Evolutionary conservation across 139 green algal genomes (phyloP), one percentile per base, ranked within the genome.

Genomic region (Eudorina sp.): DNA sequence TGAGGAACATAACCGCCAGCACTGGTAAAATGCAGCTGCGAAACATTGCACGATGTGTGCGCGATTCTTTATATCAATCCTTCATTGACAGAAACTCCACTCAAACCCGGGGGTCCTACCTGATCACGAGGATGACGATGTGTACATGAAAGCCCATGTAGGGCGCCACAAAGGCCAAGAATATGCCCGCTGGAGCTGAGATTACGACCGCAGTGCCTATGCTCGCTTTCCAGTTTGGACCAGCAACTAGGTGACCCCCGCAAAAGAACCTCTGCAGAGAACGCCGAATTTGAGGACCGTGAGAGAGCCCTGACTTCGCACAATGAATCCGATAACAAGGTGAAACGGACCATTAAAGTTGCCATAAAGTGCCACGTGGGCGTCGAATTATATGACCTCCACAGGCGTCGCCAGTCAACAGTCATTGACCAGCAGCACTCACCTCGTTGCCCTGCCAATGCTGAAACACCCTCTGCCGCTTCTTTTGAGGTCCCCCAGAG

Each of bases 141-240:
- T 84, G 80, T 41, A 95, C 46, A 34, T 93, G 68, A 0, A 68
- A 46, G 8, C 87, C 92, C 74, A 97, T 86, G 58, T 95, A 95
- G 0, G 92, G 91, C 6, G 92, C 94, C 36, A 97, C 92, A 40
- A 97, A 94, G 0, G 82, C 89, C 43, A 97, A 86, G 92, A 94
- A 98, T 4, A 97, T 87, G 41, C 89, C 94, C 11, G 90, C 88
- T 16, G 96, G 96, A 0, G 73, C 91, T 0, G 94, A 16, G 29
- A 98, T 94, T 29, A 98, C 84, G 23, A 92, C 45, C 1, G 92
- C 70, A 0, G 92, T 95, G 3, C 89, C 93, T 23, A 96, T 48
- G 16, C 96, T 72, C 4, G 93, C 94, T 80, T 95, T 96, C 92
- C 93, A 98, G 86, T 97, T 97, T 1, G 96, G 96, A 0, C 96